Evolutionary conservation across 495 filamentous ascomycete species (phyloP).

Genomic region (Penicillium macrosclerotiorum): DNA sequence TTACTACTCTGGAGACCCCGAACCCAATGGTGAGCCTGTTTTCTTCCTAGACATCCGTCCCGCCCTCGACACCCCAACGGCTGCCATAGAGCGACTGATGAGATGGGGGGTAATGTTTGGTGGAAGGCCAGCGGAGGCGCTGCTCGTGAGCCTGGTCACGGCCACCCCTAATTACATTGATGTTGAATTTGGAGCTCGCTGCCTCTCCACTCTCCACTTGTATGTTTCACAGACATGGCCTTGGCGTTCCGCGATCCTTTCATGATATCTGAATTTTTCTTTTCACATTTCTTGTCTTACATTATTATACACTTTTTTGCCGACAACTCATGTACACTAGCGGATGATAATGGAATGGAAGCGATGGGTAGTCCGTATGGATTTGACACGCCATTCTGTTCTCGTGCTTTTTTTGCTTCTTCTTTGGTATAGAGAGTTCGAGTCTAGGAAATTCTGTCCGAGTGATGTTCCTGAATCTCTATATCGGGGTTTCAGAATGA

Average conservation of each 20-base stretch:
- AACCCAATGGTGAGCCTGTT: conserved; percentile 87
- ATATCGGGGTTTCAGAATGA: too few relatives aligned
- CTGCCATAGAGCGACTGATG: conserved; percentile 77
- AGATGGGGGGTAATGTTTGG: conserved; percentile 96
- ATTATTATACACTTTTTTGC: neutral
- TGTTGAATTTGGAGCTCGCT: neutral
- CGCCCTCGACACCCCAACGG: conserved; percentile 78
- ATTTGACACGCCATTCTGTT: too few relatives aligned
- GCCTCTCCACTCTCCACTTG: conserved; percentile 30
- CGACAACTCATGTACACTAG: neutral
- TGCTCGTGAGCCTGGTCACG: conserved; percentile 37
- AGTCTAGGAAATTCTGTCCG: too few relatives aligned
- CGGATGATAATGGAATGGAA: conserved; percentile 6
- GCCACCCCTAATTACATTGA: conserved; percentile 13
- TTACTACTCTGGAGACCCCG: conserved; percentile 86
- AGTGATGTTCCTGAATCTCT: too few relatives aligned
- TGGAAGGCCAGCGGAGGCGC: conserved; percentile 79
- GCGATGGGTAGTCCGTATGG: conserved; percentile 5
- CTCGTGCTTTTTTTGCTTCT: too few relatives aligned
- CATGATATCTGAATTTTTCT: conserved; percentile 7
- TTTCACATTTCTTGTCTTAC: conserved; percentile 18
- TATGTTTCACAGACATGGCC: conserved; percentile 28
- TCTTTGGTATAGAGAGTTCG: too few relatives aligned
- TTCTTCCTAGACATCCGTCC: conserved; percentile 98
- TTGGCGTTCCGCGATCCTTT: conserved; percentile 22